Conservation (phyloP, 352 stramenopile species). For the Phytophthora citrophthora region DNA sequence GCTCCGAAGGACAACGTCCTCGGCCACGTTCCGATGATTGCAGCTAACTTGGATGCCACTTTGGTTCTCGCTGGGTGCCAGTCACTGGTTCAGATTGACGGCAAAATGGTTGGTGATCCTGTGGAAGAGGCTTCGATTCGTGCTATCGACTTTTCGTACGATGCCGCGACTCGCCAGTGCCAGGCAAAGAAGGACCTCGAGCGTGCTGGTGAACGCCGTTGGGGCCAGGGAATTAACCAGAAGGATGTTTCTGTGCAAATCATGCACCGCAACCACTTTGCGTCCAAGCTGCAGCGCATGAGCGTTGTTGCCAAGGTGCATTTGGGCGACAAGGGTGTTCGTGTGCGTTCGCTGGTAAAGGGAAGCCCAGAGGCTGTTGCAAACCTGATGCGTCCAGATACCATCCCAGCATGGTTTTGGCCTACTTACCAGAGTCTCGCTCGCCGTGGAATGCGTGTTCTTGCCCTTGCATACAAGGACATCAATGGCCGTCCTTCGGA, state of each 20-base stretch:
- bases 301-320: conserved; percentile 94
- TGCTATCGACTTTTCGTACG: conserved; percentile 94
- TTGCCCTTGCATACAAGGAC: conserved; percentile 96
- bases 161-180: conserved; percentile 74
- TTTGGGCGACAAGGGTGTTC: conserved; percentile 67
- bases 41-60: conserved; percentile 78
- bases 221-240: conserved; percentile 67
- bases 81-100: conserved; percentile 97
- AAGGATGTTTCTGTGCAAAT: conserved; percentile 91
- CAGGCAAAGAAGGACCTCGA: conserved; percentile 79
- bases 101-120: conserved; percentile 96
- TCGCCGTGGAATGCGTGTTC: conserved; percentile 89
- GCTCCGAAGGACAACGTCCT: conserved; percentile 55
- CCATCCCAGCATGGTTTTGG: conserved; percentile 92
- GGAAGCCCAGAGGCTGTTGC: conserved; percentile 96
- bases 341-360: conserved; percentile 94
- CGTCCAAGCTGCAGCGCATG: conserved; percentile 97
- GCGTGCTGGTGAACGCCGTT: conserved; percentile 70
- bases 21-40: conserved; percentile 84
- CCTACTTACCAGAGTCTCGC: conserved; percentile 86
- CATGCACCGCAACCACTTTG: conserved; percentile 95
- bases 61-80: conserved; percentile 94
- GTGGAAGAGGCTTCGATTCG: conserved; percentile 98
- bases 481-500: conserved; percentile 78
- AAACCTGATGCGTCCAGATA: conserved; percentile 77